Evolutionary conservation across 2,329 filamentous ascomycete species (phyloP), one percentile per base, ranked within the genome.

Genomic region (Whalleya microplaca): DNA sequence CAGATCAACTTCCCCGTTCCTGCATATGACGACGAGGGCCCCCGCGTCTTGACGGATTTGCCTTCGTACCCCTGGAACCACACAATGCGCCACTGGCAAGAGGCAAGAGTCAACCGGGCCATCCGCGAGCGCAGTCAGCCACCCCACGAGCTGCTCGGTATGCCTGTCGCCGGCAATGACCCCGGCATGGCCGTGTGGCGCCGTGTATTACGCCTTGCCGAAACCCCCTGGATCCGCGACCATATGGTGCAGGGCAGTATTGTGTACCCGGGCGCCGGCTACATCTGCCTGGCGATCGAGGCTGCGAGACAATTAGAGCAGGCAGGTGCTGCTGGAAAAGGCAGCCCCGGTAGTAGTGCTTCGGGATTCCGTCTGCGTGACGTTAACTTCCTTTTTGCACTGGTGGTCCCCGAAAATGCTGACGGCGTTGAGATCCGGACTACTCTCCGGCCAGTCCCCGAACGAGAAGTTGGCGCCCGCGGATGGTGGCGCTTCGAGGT

Each of bases 1-100:
- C 37, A 12, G 5, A 29, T 60, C n/a, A 60, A 60, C 42, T 46
- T 40, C 16, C 51, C 59, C 21, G 45, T 21, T 18, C 29, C 37
- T 19, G 21, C 27, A 29, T 29, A 40, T 9, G 37, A 20, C 14
- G 48, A 46, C n/a, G 14, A 41, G 32, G 29, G 19, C 16, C 45
- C 41, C 2, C 51, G 32, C 4, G 43, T 54, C 1, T 41, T 61
- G 5, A 45, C 51, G 1, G 47, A 59, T 21, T 42, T 66, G 3
- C 64, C 64, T 0, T 21, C 57, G 1, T 66, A 65, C 42, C 54
- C 61, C 7, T 66, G 62, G 62, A 64, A 65, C 42, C 63, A 66
- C 42, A 41, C 40, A 0, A 48, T 21, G 0, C 16, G 41, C 0
- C 49, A 55, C 44, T 65, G 63, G 64, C 20, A 41, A 1, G 64